Conservation (phyloP, 2,329 filamentous ascomycete species). For the Penicillium brasilianum region DNA sequence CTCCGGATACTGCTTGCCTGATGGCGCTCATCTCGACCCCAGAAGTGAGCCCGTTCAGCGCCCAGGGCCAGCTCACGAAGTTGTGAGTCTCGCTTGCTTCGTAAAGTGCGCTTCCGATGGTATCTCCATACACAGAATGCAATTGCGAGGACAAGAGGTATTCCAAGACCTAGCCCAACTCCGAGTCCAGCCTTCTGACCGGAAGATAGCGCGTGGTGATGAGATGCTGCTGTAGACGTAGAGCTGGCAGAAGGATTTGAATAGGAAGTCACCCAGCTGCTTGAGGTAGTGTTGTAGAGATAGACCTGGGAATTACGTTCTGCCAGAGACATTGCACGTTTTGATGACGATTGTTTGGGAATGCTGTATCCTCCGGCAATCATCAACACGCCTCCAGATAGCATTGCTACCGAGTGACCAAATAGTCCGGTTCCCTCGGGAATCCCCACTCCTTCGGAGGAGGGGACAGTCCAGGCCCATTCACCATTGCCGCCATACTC, state of each 20-base stretch:
- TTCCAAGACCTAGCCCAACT: constrained; percentile 68
- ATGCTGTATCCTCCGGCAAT: constrained; percentile 64
- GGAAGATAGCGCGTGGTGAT: constrained; percentile 33
- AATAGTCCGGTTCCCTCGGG: constrained; percentile 58
- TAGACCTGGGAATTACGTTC: constrained; percentile 54
- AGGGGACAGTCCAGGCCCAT: constrained; percentile 53
- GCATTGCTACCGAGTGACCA: constrained; percentile 66
- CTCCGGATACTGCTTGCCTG: constrained; percentile 45
- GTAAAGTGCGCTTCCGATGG: constrained; percentile 52
- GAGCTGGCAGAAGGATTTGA: constrained; percentile 47
- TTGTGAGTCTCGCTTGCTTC: constrained; percentile 58
- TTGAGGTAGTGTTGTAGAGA: constrained; percentile 67
- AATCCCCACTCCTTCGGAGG: constrained; percentile 43
- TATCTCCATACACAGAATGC: constrained; percentile 57
- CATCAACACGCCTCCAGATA: constrained; percentile 67
- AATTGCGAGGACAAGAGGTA: constrained; percentile 57
- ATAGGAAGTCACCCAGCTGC: constrained; percentile 63
- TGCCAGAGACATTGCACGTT: constrained; percentile 40
- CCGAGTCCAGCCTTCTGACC: constrained; percentile 64
- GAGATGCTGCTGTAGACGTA: constrained; percentile 15
- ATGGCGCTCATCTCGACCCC: constrained; percentile 44
- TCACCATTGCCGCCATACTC: constrained; percentile 64
- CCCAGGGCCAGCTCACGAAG: constrained; percentile 58
- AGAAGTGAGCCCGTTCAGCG: constrained; percentile 55
- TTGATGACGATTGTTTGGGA: constrained; percentile 42